Base-by-base conservation (phyloP, 306 rosid genomes). In the Canavalia ensiformis region DNA sequence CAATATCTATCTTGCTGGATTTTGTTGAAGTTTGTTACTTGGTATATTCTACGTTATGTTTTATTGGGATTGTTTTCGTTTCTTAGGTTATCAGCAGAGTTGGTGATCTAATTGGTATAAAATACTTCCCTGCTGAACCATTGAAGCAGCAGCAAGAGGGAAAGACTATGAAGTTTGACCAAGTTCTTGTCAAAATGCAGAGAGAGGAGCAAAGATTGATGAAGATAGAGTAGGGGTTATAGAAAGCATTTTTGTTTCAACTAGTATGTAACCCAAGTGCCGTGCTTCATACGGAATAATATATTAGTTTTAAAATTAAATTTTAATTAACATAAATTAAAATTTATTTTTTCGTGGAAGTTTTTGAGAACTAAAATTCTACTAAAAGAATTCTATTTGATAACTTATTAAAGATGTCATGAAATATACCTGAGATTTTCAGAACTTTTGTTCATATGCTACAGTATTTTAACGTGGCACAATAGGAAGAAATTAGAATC, bases 81-180 rank as follows among this genome's bases (percentile, higher is more conserved):
- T 82, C 72, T 7, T 78, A 94, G 97, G 98, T 92, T 74, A 87
- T 92, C 46, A 85, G 97, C 71, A 65, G 81, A 66, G 98, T 94
- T 30, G 97, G 98, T 51, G 98, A 94, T 78, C 34, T 92, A 78
- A 85, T 91, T 74, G 97, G 96, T 47, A 94, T 94, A 85, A 92
- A 94, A 75, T 92, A 94, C 90, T 94, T 94, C 88, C 97, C 92
- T 3, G 90, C 97, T 18, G 97, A 91, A 74, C 92, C 92, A 72
- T 9, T 28, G 50, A 90, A 94, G 91, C 91, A 82, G 63, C 72
- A 70, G 55, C 72, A 58, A 10, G 87, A 83, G 31, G 62, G 37
- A 57, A 85, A 76, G 76, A 2, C 56, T 56, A 2, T 56, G 73
- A 85, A 85, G 78, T 68, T 9, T 52, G 86, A 82, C 11, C 82